Base-by-base conservation (phyloP, 1,284 basidiomycete genomes). In the Pseudozyma thailandica region DNA sequence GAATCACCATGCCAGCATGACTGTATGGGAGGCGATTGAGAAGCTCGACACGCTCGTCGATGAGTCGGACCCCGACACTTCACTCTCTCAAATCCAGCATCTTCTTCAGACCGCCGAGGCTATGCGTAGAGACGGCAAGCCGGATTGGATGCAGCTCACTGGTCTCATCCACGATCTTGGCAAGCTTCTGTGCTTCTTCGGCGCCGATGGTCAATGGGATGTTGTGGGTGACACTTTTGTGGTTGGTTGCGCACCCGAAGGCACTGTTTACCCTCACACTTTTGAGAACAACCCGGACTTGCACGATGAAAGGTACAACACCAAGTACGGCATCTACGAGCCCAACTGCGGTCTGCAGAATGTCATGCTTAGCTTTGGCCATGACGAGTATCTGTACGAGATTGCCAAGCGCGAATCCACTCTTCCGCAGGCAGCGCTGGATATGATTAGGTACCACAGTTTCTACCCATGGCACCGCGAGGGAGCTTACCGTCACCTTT, bases 391-490 rank as follows among this genome's bases (percentile, higher is more conserved):
- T 50, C 60, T 77, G 35, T 75, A 74, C 64, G 56, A 65, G 41
- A 64, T 73, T 25, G 64, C 55, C 33, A 75, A 73, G 57, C 55
- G 69, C 31, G 64, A 77, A 20, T 74, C 69, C 1, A 87, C 86
- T n/a, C 88, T 95, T 0, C 93, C 93, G 0, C 87, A 88, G 52
- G 92, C 92, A 76, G 93, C 87, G 0, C 86, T 95, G 33, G 89
- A 90, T 25, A 95, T 95, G 93, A 92, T 95, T 79, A 89, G 93
- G 25, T 94, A 92, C 84, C 93, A 95, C 85, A 92, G 90, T 75
- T 94, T 94, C 86, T 94, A 94, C 85, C 92, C 93, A 84, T 89
- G 72, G 78, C 79, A 80, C 54, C 51, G 73, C 10, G 73, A 71
- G 18, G 75, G 66, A 21, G 70, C 64, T 41, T 68, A 72, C 53